Base-by-base conservation (phyloP, 805 yeast species). In the Lipomyces lipofer region DNA sequence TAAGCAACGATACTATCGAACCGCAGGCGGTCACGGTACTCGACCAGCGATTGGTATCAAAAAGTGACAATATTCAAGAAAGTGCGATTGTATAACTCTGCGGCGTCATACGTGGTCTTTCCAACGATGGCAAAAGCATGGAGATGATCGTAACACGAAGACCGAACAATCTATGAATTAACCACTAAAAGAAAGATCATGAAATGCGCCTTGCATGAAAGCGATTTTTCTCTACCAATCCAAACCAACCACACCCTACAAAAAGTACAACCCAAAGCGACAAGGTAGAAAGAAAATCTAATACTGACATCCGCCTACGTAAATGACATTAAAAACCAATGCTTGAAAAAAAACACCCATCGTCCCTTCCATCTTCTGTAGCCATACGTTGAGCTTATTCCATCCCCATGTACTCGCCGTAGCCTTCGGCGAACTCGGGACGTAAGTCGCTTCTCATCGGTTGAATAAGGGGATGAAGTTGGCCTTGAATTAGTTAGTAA, bases 401-500 rank as follows among this genome's bases (percentile, higher is more conserved):
- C 47, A 33, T 51, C 40, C 50, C 59, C 36, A 36, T 28, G 62
- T 58, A 56, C 54, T 58, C 62, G 46, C 50, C 42, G 54, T 56
- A 58, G 22, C 62, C 62, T 50, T 72, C 77, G n/a, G 77, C 76
- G 59, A 66, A 80, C 70, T 87, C 95, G 27, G 92, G 94, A 73
- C 95, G 83, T 69, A 88, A 73, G 66, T 88, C 95, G 2, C 91
- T 81, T 65, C 96, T 82, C 71, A 86, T 85, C 47, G 96, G 96
- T 44, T 80, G 88, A 54, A 87, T 91, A 66, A 88, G 76, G 10
- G 96, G 96, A 71, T 88, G 95, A 53, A 88, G 74, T 68, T 88
- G 96, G 47, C 77, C 74, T 63, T 44, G 21, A 10, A 21, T 27
- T 10, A 9, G 56, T 63, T 54, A 61, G 60, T 44, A 24, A 15